Percentiles rank a stretch among this genome's conserved stretches.
phyloP scores from a whole-genome alignment of 2,329 filamentous ascomycete species.

The Colletotrichum sojae region DNA sequence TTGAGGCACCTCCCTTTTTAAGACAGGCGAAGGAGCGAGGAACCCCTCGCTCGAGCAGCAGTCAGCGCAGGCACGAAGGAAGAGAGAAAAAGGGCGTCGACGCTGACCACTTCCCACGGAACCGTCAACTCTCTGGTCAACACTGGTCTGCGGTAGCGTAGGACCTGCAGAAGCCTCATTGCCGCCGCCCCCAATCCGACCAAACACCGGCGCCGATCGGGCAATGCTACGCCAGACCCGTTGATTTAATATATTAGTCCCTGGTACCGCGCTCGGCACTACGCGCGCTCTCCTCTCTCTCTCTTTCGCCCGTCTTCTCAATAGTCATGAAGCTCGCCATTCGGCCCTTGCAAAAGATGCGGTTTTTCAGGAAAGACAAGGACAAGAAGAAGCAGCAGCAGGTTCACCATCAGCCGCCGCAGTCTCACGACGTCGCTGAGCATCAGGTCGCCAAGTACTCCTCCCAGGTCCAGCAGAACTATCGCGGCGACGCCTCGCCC shows the following conservation, averaged over 20 bases:
- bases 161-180: conserved; percentile 36
- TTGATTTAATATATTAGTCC: conserved; percentile 39
- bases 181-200: conserved; percentile 23
- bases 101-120: not conserved
- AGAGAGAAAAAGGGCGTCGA: conserved; percentile 1
- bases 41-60: conserved; percentile 14
- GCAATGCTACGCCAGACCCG: conserved; percentile 32
- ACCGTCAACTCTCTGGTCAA: conserved; percentile 28
- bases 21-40: conserved; percentile 5
- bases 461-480: conserved; percentile 37
- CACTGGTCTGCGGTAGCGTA: conserved; percentile 29
- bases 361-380: conserved; percentile 40
- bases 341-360: conserved; percentile 39
- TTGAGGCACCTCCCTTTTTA: conserved; percentile 19
- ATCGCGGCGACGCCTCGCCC: conserved; percentile 32
- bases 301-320: not conserved
- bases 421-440: conserved; percentile 31
- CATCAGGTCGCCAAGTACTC: conserved; percentile 37
- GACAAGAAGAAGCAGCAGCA: conserved; percentile 42
- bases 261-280: conserved; percentile 27
- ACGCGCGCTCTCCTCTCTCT: conserved; percentile 4
- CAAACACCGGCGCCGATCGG: conserved; percentile 31
- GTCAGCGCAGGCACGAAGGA: conserved; percentile 7
- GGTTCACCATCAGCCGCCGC: conserved; percentile 20
- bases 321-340: conserved; percentile 38